phyloP scores from a whole-genome alignment of 2,329 filamentous ascomycete species.

The Cryphonectria naterciae region DNA sequence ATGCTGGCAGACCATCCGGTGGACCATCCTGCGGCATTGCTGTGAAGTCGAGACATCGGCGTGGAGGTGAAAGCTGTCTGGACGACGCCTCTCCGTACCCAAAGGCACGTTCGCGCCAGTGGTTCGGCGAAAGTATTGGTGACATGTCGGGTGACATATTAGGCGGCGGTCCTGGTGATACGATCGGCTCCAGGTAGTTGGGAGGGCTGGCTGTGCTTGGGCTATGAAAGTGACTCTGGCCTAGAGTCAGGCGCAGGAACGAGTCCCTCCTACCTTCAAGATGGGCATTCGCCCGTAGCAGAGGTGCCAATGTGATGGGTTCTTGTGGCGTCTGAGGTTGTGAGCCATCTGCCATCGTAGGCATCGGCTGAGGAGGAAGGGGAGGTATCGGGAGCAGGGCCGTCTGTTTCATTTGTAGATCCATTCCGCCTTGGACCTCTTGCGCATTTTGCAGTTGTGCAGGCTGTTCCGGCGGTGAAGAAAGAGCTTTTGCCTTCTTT shows the following conservation, averaged over 20 bases:
- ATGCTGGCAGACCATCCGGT: not conserved
- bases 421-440: slow-evolving; percentile 1
- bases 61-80: slow-evolving; percentile 15
- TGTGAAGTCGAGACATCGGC: slow-evolving; percentile 24
- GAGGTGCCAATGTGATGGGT: slow-evolving; percentile 7
- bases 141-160: slow-evolving; percentile 28
- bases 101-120: slow-evolving; percentile 24
- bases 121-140: slow-evolving; percentile 20
- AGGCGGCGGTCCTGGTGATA: slow-evolving; percentile 23
- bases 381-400: slow-evolving; percentile 8
- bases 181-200: slow-evolving; percentile 22
- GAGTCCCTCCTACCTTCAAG: not conserved
- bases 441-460: slow-evolving; percentile 2
- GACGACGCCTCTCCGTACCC: slow-evolving; percentile 9
- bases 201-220: slow-evolving; percentile 10
- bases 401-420: not conserved
- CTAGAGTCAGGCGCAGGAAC: slow-evolving; percentile 12
- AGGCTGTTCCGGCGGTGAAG: not conserved
- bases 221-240: not conserved
- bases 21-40: not conserved
- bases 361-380: slow-evolving; percentile 9
- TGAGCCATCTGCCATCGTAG: slow-evolving; percentile 2
- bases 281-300: not conserved
- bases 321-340: not conserved
- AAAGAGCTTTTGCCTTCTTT: slow-evolving; percentile 12